Base-by-base conservation (phyloP, 441 rosid species). In the Cnidoscolus chayamansa region DNA sequence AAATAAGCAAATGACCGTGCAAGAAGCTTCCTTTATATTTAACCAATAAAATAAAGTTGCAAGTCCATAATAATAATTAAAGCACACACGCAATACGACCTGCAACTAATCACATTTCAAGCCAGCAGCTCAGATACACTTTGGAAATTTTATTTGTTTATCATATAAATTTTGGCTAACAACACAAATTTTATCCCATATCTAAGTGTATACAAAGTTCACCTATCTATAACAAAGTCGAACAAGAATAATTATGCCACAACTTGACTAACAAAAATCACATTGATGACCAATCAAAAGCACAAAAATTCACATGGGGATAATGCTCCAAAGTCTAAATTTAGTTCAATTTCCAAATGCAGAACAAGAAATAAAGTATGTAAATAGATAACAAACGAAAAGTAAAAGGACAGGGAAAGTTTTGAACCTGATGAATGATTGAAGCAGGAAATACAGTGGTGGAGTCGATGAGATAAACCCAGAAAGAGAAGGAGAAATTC, bases 401-500 rank as follows among this genome's bases (percentile, higher is more conserved):
- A 4, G 37, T 0, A 25, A 47, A 31, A 40, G 43, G 17, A n/a
- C 56, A 32, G 48, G 0, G 35, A 10, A 40, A 51, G n/a, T 45
- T 53, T 58, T 3, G 19, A 49, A 87, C 97, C 92, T 85, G 96
- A 68, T 84, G 78, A 66, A 89, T 75, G 72, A 89, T 77, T 56
- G 87, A 81, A 6, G 85, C 74, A 54, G 94, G 91, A 78, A 82
- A 88, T 19, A 85, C 58, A 31, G 88, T 71, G 81, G 79, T 71
- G 47, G 68, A 53, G 63, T 51, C 48, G 60, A 85, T 75, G 72
- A 92, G 86, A 78, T 85, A 92, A 82, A 86, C 76, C 96, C 94
- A 92, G 75, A 85, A 92, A 70, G 89, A 87, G 51, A 92, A 79
- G 68, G 69, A 78, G 78, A 87, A 86, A 68, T 84, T 63, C 50